Evolutionary conservation across 208 protist species (phyloP).

Genomic region (Trypanosomatidae sp.): DNA sequence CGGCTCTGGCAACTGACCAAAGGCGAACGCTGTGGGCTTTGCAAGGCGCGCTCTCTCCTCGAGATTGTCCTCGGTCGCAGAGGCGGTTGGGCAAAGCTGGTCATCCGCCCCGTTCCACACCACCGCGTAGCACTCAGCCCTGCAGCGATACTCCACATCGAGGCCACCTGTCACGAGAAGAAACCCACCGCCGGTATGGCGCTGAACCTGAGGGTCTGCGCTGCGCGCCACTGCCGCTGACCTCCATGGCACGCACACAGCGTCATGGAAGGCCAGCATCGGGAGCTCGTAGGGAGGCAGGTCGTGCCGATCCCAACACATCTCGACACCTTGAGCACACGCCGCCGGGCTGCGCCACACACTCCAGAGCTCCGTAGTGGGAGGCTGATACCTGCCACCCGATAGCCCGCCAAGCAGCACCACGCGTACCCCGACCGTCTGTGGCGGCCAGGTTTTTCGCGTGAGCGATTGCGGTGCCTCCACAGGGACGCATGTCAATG

Average conservation of each 20-base stretch:
- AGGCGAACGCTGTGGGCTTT: constrained; percentile 12
- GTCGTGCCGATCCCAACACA: constrained; percentile 28
- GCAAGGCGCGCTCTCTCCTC: constrained; percentile 13
- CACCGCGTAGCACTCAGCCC: constrained; percentile 54
- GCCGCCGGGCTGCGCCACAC: constrained; percentile 23
- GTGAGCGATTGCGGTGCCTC: not conserved
- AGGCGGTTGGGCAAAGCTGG: not conserved
- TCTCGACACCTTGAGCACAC: constrained; percentile 8
- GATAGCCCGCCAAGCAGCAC: constrained; percentile 30
- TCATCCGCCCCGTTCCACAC: constrained; percentile 34
- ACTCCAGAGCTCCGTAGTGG: constrained; percentile 38
- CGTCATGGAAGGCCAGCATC: constrained; percentile 41
- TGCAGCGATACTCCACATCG: constrained; percentile 42
- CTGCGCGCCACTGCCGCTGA: not conserved
- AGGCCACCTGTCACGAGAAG: constrained; percentile 64
- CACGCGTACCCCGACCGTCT: constrained; percentile 14
- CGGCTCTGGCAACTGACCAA: constrained; percentile 53
- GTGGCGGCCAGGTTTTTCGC: not conserved
- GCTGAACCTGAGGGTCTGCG: not conserved
- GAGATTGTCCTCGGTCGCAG: not conserved
- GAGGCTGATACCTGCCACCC: constrained; percentile 24
- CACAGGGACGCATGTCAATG: constrained; percentile 31
- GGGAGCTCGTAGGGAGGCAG: constrained; percentile 51
- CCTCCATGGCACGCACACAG: constrained; percentile 28
- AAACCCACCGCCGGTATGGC: constrained; percentile 22